Evolutionary conservation across 768 basidiomycete genomes (phyloP).

Genomic region (Leccinellum albellum): DNA sequence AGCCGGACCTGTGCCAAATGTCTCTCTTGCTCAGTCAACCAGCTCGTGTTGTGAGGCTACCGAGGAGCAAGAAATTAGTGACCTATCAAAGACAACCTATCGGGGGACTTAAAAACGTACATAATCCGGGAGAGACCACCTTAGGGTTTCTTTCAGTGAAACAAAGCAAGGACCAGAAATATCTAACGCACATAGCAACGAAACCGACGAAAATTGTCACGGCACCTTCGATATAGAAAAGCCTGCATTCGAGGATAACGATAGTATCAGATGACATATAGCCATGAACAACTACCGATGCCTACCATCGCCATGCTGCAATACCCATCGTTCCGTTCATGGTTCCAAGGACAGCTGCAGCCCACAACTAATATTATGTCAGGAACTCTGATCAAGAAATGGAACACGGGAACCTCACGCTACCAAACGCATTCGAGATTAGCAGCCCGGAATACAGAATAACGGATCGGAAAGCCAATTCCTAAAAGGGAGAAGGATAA

Average conservation of each 20-base stretch:
- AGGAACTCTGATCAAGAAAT: not conserved
- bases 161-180: not conserved
- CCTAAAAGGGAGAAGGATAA: not conserved
- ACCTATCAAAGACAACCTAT: not conserved
- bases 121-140: not conserved
- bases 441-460: not conserved
- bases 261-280: not conserved
- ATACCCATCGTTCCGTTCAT: not conserved
- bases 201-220: not conserved
- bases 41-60: constrained; percentile 37
- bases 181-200: not conserved
- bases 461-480: not conserved
- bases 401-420: not conserved
- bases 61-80: not conserved
- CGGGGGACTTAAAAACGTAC: not conserved
- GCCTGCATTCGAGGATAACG: not conserved
- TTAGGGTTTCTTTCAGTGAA: not conserved
- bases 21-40: constrained; percentile 50
- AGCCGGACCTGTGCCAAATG: constrained; percentile 61
- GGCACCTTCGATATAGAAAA: not conserved
- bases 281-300: not conserved
- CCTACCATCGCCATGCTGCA: not conserved
- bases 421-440: not conserved
- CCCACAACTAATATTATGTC: not conserved
- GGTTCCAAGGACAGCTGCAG: not conserved